Conservation (phyloP, 108 stramenopile species). For the Bacterosira constricta region DNA sequence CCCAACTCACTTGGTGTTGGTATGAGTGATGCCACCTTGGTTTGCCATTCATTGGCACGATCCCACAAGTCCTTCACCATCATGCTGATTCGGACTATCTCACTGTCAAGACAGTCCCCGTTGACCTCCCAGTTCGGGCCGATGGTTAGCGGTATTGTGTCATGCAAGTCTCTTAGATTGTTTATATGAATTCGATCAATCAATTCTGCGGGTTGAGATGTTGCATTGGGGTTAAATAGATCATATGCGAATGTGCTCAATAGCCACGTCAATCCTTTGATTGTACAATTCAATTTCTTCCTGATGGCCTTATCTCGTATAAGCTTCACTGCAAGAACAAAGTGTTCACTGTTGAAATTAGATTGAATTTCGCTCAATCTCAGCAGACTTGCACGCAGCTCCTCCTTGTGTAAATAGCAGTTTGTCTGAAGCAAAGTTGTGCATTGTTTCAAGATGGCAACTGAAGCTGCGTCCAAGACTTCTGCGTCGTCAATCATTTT, state of each 20-base stretch:
- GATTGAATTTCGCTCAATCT: slow-evolving; percentile 46
- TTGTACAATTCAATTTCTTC: slow-evolving; percentile 38
- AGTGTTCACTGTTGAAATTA: slow-evolving; percentile 35
- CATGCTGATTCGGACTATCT: slow-evolving; percentile 51
- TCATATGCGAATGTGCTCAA: slow-evolving; percentile 37
- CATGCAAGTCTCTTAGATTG: slow-evolving; percentile 22
- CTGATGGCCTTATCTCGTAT: slow-evolving; percentile 34
- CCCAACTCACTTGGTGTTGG: neutral
- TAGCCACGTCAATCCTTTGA: slow-evolving; percentile 65
- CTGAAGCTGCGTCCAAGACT: slow-evolving; percentile 30
- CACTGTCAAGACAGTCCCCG: slow-evolving; percentile 35
- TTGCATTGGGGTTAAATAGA: slow-evolving; percentile 8
- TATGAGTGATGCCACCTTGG: slow-evolving; percentile 44
- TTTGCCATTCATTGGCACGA: slow-evolving; percentile 62
- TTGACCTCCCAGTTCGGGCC: slow-evolving; percentile 36
- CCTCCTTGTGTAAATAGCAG: slow-evolving; percentile 40
- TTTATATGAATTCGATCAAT: slow-evolving; percentile 24
- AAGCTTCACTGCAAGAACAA: slow-evolving; percentile 24
- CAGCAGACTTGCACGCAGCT: slow-evolving; percentile 44
- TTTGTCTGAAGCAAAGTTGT: slow-evolving; percentile 48
- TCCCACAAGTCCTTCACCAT: slow-evolving; percentile 60
- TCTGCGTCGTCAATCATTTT: slow-evolving; percentile 54
- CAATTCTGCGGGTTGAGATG: neutral
- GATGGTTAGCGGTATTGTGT: slow-evolving; percentile 17
- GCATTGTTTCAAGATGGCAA: slow-evolving; percentile 27